These are phyloP conservation scores for Penicillium concentricum DNA, from an alignment of 2,329 filamentous ascomycete genomes.

Conservation along the genomic window DNA sequence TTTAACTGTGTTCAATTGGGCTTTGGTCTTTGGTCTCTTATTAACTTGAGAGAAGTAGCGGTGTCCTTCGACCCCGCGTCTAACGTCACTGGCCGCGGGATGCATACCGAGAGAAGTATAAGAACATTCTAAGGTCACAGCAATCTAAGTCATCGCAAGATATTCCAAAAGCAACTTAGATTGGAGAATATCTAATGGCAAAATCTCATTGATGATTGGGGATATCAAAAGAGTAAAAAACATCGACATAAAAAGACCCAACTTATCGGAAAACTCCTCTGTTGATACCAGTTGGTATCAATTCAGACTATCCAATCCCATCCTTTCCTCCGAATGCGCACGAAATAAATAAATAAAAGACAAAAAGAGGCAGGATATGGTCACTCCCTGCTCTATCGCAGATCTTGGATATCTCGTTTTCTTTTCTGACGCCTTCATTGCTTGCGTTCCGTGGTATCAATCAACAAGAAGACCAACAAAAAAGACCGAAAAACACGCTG, in stretches of 20 bases:
- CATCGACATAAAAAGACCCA: conserved; percentile 13
- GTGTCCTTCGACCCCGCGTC: conserved; percentile 14
- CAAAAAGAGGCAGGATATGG: conserved; percentile 11
- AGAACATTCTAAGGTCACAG: too few relatives aligned
- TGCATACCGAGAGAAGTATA: neutral
- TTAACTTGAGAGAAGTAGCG: neutral
- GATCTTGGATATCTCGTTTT: conserved; percentile 32
- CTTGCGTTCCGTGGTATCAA: conserved; percentile 33
- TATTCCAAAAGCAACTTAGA: conserved; percentile 1
- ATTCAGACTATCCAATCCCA: conserved; percentile 6
- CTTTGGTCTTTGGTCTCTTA: too few relatives aligned
- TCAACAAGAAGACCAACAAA: conserved; percentile 18
- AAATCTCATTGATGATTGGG: conserved; percentile 27
- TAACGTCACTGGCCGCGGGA: conserved; percentile 3
- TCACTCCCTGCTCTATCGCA: conserved; percentile 20
- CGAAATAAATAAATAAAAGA: conserved; percentile 7
- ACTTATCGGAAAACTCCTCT: conserved; percentile 5
- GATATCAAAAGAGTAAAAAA: conserved; percentile 25
- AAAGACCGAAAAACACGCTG: conserved; percentile 14
- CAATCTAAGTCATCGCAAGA: too few relatives aligned
- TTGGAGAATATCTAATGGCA: conserved; percentile 13
- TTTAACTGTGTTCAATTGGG: neutral
- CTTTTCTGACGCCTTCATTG: conserved; percentile 31
- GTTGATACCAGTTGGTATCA: neutral
- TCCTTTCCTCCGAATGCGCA: conserved; percentile 7